Evolutionary conservation across 768 basidiomycete species (phyloP).

Genomic region (Trametes maxima): DNA sequence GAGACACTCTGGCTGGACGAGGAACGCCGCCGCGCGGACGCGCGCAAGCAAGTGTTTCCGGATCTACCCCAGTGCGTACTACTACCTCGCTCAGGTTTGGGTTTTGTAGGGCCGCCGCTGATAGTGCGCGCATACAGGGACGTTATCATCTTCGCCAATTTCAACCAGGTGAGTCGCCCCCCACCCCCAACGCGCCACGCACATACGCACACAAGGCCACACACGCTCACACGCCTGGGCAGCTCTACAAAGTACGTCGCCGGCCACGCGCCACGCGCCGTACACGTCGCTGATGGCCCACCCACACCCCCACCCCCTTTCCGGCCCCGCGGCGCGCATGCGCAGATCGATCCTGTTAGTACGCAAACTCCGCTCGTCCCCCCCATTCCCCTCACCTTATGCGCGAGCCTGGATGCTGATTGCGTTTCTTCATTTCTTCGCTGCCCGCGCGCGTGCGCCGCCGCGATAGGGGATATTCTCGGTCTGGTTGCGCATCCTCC

Average conservation of each 20-base stretch:
- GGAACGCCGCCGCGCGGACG: conserved; percentile 38
- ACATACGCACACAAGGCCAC: conserved; percentile 1
- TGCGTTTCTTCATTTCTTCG: background rate
- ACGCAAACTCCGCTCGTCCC: background rate
- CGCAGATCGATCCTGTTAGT: conserved; percentile 24
- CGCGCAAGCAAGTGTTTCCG: conserved; percentile 46
- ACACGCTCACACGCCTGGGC: conserved; percentile 19
- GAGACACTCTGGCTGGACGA: conserved; percentile 43
- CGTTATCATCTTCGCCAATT: conserved; percentile 52
- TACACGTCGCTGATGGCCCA: background rate
- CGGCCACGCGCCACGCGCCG: background rate
- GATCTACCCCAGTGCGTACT: conserved; percentile 42
- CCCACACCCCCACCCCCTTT: background rate
- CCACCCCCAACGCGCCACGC: background rate
- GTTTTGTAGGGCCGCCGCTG: background rate
- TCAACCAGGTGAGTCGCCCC: conserved; percentile 46
- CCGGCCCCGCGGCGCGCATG: background rate
- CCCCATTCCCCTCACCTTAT: background rate
- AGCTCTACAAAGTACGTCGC: conserved; percentile 49
- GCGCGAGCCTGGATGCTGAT: background rate
- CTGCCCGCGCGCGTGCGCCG: background rate
- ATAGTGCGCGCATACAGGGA: conserved; percentile 34
- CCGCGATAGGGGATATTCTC: conserved; percentile 42
- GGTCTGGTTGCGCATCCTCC: conserved; percentile 51
- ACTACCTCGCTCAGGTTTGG: background rate